These are phyloP conservation scores for Annulohypoxylon bovei DNA, from an alignment of 495 filamentous ascomycete species.

Conservation along the genomic window DNA sequence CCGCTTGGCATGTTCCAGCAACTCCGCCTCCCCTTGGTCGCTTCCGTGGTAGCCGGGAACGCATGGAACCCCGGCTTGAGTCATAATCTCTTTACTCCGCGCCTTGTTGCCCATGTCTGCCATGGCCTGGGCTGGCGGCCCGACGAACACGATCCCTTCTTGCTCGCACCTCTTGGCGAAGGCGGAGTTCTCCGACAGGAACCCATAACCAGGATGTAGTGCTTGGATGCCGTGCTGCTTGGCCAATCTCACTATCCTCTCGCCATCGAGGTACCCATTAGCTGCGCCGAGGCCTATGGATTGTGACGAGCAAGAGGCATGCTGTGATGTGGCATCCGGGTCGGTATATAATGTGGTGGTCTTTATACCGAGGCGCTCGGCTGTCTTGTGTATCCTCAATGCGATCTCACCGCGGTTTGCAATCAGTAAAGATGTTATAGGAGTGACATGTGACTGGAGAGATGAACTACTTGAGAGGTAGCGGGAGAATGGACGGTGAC, in stretches of 20 bases:
- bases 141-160: constrained; percentile 93
- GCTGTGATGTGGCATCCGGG: constrained; percentile 85
- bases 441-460: constrained; percentile 48
- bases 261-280: constrained; percentile 89
- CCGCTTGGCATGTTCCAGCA: constrained; percentile 77
- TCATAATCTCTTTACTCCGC: constrained; percentile 93
- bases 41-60: constrained; percentile 94
- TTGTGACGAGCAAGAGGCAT: constrained; percentile 84
- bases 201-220: constrained; percentile 97
- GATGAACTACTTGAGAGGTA: constrained; percentile 43
- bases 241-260: constrained; percentile 87
- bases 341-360: constrained; percentile 96
- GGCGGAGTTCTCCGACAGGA: constrained; percentile 91
- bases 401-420: constrained; percentile 98
- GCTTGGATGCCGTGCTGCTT: constrained; percentile 85
- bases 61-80: constrained; percentile 88
- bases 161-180: constrained; percentile 92
- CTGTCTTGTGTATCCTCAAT: constrained; percentile 88
- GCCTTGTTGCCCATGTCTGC: constrained; percentile 98
- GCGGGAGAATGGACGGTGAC: constrained; percentile 36
- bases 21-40: constrained; percentile 78
- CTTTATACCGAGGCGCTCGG: constrained; percentile 85
- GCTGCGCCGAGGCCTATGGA: constrained; percentile 83
- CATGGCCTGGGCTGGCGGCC: constrained; percentile 91
- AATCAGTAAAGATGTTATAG: constrained; percentile 88